Evolutionary conservation across 2,329 filamentous ascomycete species (phyloP), one percentile per base, ranked within the genome.

Genomic region (Domatiomyces globalis): DNA sequence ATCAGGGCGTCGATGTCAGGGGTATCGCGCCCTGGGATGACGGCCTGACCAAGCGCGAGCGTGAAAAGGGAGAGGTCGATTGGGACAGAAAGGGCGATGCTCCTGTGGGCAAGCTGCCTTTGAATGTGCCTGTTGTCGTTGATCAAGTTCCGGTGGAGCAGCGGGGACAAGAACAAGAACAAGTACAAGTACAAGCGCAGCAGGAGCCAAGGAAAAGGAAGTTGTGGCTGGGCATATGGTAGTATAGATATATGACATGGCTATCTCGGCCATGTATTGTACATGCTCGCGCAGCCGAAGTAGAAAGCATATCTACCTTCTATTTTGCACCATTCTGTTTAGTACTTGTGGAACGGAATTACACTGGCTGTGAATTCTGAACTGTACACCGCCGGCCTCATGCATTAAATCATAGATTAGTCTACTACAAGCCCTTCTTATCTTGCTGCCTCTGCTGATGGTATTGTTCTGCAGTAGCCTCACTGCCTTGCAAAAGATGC

Each of bases 31-130:
- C 53, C 2, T 63, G 58, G 55, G 65, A 69, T 61, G 65, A 66
- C 45, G 69, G 55, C 61, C 62, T 59, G 60, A 70, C 67, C 65
- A 67, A 62, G 58, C 52, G 54, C 61, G 62, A 54, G 65, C 62
- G 58, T 65, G 61, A 4, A 61, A 61, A 49, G 62, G 60, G 61
- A 27, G 66, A 39, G 33, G 33, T 10, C 12, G 33, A 39, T 15
- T 39, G 33, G 33, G 33, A 63, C 56, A 51, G 46, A 55, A 55
- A 58, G 9, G 49, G 47, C 7, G 50, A 50, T 42, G n/a, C 58
- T 46, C 54, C 51, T 51, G 63, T 4, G 62, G 62, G 56, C 61
- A 60, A 62, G 6, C 63, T 64, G 59, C 54, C 45, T 19, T 53
- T 49, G 45, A 49, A 25, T 51, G 36, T 53, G 25, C 49, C 46